Evolutionary conservation across 805 yeast genomes (phyloP).

Genomic region (Sugiyamaella smithiae): DNA sequence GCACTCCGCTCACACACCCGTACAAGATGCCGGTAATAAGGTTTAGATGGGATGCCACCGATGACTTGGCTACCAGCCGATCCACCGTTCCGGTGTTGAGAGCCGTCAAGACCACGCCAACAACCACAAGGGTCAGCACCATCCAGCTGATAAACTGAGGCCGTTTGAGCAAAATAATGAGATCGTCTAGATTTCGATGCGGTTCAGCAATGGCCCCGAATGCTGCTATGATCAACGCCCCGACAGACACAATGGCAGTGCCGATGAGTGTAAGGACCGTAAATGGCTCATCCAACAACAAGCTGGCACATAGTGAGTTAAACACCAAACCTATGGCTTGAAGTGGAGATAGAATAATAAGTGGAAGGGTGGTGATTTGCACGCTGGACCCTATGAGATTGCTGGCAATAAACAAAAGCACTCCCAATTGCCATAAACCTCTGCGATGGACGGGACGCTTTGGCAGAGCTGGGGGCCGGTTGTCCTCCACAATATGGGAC

Average conservation of each 20-base stretch:
- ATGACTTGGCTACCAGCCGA: neutral
- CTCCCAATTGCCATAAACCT: slow-evolving; percentile 72
- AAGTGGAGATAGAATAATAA: slow-evolving; percentile 73
- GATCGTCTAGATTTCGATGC: slow-evolving; percentile 48
- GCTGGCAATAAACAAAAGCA: slow-evolving; percentile 64
- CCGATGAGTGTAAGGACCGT: slow-evolving; percentile 58
- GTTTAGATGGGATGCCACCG: neutral
- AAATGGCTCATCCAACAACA: slow-evolving; percentile 66
- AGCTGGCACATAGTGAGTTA: slow-evolving; percentile 69
- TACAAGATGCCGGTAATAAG: slow-evolving; percentile 56
- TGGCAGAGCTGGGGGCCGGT: slow-evolving; percentile 27
- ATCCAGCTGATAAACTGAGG: slow-evolving; percentile 60
- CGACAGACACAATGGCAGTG: slow-evolving; percentile 63
- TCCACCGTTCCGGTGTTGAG: slow-evolving; percentile 10
- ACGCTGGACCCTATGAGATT: slow-evolving; percentile 78
- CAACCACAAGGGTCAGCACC: slow-evolving; percentile 34
- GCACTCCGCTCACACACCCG: slow-evolving; percentile 69
- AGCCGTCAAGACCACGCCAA: slow-evolving; percentile 28
- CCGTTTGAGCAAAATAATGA: slow-evolving; percentile 42
- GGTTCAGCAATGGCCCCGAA: slow-evolving; percentile 63
- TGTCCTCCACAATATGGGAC: slow-evolving; percentile 56
- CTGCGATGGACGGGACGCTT: slow-evolving; percentile 39
- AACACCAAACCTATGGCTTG: slow-evolving; percentile 88
- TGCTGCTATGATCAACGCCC: slow-evolving; percentile 75
- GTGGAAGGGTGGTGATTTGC: slow-evolving; percentile 79